Percentiles rank a stretch among this genome's conserved stretches.
Conservation (phyloP, 495 filamentous ascomycete genomes). For the Neohortaea acidophila region DNA sequence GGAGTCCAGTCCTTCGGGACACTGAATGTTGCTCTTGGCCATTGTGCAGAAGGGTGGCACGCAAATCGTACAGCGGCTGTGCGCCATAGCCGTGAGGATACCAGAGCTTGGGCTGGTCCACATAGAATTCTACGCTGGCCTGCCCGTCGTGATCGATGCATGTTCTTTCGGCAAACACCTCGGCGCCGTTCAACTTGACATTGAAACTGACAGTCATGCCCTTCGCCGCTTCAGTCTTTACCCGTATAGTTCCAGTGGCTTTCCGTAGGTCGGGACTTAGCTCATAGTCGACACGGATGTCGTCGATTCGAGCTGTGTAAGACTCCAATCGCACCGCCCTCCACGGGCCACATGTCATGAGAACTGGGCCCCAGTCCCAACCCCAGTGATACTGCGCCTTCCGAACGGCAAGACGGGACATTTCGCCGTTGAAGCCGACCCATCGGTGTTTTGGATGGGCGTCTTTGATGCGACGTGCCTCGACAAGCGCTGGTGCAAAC, state of each 20-base stretch:
- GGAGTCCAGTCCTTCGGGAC: slow-evolving; percentile 23
- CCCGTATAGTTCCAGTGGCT: slow-evolving; percentile 20
- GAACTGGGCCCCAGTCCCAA: slow-evolving; percentile 29
- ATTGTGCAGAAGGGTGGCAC: slow-evolving; percentile 19
- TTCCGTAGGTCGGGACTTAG: slow-evolving; percentile 19
- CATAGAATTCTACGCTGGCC: slow-evolving; percentile 22
- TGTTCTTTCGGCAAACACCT: slow-evolving; percentile 19
- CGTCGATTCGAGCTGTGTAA: slow-evolving; percentile 21
- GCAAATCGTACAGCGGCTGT: slow-evolving; percentile 25
- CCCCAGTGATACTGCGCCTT: slow-evolving; percentile 29
- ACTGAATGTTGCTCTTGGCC: slow-evolving; percentile 20
- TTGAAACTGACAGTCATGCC: slow-evolving; percentile 19
- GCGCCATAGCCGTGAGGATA: slow-evolving; percentile 28
- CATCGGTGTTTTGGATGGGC: slow-evolving; percentile 27
- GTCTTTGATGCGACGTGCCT: slow-evolving; percentile 23
- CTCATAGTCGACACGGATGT: slow-evolving; percentile 24
- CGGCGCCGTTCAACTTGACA: slow-evolving; percentile 12
- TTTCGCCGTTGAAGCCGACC: slow-evolving; percentile 28
- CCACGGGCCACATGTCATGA: slow-evolving; percentile 29
- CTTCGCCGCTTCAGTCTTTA: slow-evolving; percentile 20
- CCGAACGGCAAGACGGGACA: slow-evolving; percentile 23
- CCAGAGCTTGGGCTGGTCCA: slow-evolving; percentile 24
- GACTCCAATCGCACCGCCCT: slow-evolving; percentile 24
- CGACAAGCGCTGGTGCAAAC: slow-evolving; percentile 21
- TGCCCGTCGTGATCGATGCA: slow-evolving; percentile 19